Evolutionary conservation across 2,329 filamentous ascomycete genomes (phyloP), one percentile per base, ranked within the genome.

Genomic region (Penicillium thymicola): DNA sequence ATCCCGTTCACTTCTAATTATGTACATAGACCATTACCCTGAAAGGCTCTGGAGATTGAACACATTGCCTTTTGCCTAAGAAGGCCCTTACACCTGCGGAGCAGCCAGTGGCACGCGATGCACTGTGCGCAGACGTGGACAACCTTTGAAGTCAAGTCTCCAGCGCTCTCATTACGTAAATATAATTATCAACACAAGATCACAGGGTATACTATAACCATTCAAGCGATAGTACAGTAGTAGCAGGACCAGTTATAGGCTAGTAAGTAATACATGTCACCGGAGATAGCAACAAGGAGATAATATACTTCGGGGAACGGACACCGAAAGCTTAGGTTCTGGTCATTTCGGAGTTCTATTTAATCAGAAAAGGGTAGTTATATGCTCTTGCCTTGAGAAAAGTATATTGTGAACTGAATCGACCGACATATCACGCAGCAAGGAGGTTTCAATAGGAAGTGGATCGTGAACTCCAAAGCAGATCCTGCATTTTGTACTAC

Each of bases 341-440:
- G 43, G 18, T 34, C 13, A 46, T 32, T 11, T 23, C 5, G 8
- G 4, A 27, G 6, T 27, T n/a, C 45, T 18, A 23, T 48, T 18
- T 2, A n/a, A 27, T 27, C 6, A 23, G 14, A 27, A 13, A 14
- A 5, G 9, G 13, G 23, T 36, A n/a, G n/a, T n/a, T n/a, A 9
- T 36, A n/a, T 13, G 13, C 23, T 21, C 13, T 14, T 14, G 5
- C 3, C 4, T 21, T 30, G n/a, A 18, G 1, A 38, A 32, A 32
- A 27, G 14, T 9, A 51, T 30, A 32, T 14, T n/a, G 23, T 25
- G 13, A 23, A 25, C n/a, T 21, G 21, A 18, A 30, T n/a, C 7
- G 43, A 54, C 57, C 7, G 43, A 54, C 54, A 34, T 54, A 48
- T 52, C 51, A 48, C 7, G 47, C 47, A 44, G 59, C 44, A 61